Percentiles rank a stretch among this genome's conserved stretches.
Conservation (phyloP, 2,329 filamentous ascomycete species). For the Paraphaeosphaeria minitans region DNA sequence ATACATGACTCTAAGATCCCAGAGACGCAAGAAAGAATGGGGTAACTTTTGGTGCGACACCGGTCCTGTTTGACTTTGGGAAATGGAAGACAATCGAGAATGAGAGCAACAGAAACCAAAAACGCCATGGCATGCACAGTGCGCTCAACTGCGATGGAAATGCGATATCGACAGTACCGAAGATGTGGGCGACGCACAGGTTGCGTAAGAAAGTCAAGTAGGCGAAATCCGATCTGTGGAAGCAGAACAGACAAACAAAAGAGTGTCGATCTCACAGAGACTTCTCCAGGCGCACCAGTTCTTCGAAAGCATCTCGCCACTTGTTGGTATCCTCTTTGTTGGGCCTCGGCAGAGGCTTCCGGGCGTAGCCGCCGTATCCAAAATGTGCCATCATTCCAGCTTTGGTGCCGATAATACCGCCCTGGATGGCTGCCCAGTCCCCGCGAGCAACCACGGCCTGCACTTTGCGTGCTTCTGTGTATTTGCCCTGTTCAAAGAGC, state of each 20-base stretch:
- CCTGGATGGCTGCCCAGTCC: slow-evolving; percentile 72
- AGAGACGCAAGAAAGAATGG: slow-evolving; percentile 10
- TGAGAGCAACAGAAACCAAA: slow-evolving; percentile 8
- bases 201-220: slow-evolving; percentile 1
- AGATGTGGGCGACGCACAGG: neutral
- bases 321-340: slow-evolving; percentile 48
- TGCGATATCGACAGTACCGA: slow-evolving; percentile 21
- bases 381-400: slow-evolving; percentile 65
- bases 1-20: slow-evolving; percentile 3
- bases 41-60: slow-evolving; percentile 13
- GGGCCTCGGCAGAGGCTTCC: slow-evolving; percentile 62
- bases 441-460: slow-evolving; percentile 70
- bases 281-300: slow-evolving; percentile 52
- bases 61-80: slow-evolving; percentile 22
- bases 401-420: slow-evolving; percentile 72
- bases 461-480: slow-evolving; percentile 65
- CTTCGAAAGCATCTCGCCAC: slow-evolving; percentile 52
- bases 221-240: slow-evolving; percentile 9
- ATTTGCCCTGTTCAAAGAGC: slow-evolving; percentile 64
- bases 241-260: slow-evolving; percentile 13
- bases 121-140: slow-evolving; percentile 33
- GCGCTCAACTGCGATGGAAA: slow-evolving; percentile 35
- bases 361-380: slow-evolving; percentile 67
- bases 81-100: slow-evolving; percentile 20
- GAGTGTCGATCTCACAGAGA: slow-evolving; percentile 27